Evolutionary conservation across 2,329 filamentous ascomycete genomes (phyloP), one percentile per base, ranked within the genome.

Genomic region (Acarospora socialis): DNA sequence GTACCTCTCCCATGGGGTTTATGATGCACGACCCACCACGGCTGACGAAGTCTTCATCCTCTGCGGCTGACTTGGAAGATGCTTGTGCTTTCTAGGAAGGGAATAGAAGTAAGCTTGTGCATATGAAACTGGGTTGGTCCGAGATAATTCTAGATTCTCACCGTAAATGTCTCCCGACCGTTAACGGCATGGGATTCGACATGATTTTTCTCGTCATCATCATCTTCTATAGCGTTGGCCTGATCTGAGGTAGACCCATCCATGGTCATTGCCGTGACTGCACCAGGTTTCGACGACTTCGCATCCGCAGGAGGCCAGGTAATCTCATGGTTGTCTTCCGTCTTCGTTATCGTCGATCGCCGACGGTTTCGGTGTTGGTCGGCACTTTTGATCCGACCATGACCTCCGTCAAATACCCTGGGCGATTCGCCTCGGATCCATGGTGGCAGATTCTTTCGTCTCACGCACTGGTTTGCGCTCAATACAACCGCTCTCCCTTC

Each of bases 401-500:
- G 21, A 12, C 28, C 21, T 27, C 34, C 35, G 9, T 8, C 16
- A 13, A 24, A 17, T 13, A 30, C 21, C 26, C 21, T 4, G 33
- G n/a, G n/a, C n/a, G n/a, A n/a, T n/a, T n/a, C 36, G 3, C 50
- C 46, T 0, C 53, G 62, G 18, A 77, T 66, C 71, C 70, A 77
- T 4, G 47, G 50, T 0, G 72, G 73, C 2, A 76, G 49, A 37
- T 75, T 58, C 27, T 62, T 66, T 41, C 59, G 63, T 39, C 64
- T 69, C 3, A 81, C 68, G 48, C 79, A 86, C 63, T 92, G 86
- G 53, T 93, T 93, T 26, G 81, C 75, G 48, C 73, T 83, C 3
- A 94, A 60, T 12, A 94, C 84, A 44, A 92, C 86, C 44, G 81
- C 81, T 13, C 86, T 67, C 0, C 84, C 81, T 54, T 95, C 87